A percentile compares a stretch with the other conserved stretches of the same genome.
Evolutionary conservation across 1,284 basidiomycete genomes (phyloP).

Genomic region (Ceratobasidium sp.): DNA sequence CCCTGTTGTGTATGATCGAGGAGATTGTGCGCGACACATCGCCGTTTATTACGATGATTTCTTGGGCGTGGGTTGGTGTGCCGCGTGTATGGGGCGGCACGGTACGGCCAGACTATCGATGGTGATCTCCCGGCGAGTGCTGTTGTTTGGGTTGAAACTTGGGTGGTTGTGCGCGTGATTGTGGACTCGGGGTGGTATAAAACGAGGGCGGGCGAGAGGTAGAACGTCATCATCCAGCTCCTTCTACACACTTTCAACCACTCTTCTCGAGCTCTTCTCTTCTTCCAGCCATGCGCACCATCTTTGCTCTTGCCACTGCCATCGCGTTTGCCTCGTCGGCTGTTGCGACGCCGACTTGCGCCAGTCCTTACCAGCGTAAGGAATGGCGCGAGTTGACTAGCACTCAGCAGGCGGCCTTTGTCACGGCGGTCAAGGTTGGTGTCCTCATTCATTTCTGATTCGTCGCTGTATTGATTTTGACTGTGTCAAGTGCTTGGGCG

Average conservation of each 20-base stretch:
- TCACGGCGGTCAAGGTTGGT: conserved; percentile 43
- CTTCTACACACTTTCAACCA: not conserved
- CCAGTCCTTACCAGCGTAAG: conserved; percentile 26
- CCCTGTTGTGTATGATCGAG: not conserved
- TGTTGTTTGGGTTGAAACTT: not conserved
- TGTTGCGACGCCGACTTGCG: conserved; percentile 6
- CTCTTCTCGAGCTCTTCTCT: not conserved
- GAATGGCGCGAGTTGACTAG: conserved; percentile 40
- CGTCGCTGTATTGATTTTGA: not conserved
- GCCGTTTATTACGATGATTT: conserved; percentile 5
- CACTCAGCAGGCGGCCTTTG: conserved; percentile 16
- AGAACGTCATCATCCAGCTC: not conserved
- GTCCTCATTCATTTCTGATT: not conserved
- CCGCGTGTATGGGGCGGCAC: not conserved
- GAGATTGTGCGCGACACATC: not conserved
- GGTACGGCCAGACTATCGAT: not conserved
- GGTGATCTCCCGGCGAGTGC: conserved; percentile 19
- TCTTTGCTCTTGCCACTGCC: not conserved
- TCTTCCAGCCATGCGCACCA: conserved; percentile 4
- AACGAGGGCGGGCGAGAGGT: not conserved
- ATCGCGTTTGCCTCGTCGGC: not conserved
- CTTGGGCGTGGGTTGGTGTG: not conserved
- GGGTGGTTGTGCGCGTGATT: not conserved
- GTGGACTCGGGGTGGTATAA: conserved; percentile 8
- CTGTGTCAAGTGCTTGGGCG: conserved; percentile 38